Evolutionary conservation across 2,329 filamentous ascomycete genomes (phyloP), one percentile per base, ranked within the genome.

Genomic region (Macroventuria anomochaeta): DNA sequence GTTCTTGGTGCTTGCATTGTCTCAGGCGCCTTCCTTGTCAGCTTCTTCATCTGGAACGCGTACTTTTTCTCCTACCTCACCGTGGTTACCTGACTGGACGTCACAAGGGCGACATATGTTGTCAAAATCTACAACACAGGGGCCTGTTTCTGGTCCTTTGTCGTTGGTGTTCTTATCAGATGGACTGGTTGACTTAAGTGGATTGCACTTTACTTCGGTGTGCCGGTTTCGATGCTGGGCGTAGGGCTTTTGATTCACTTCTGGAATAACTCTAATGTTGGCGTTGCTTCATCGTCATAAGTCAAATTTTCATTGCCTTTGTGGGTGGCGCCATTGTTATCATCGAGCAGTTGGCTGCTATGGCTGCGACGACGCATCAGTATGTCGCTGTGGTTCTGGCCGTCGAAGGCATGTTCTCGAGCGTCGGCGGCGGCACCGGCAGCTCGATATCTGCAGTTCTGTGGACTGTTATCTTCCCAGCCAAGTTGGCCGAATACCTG

Each of bases 401-500:
- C 7, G 76, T 89, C 54, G 77, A 85, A 39, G 78, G 81, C 17
- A 80, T 88, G 29, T 83, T 85, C 37, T 78, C 81, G 58, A 81
- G 80, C 56, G 80, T 89, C 55, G 87, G 74, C 20, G 64, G 64
- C 25, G 70, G 67, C 11, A 69, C 75, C 37, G 72, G 73, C n/a
- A 58, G 47, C 28, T 80, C 85, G 3, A 79, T 89, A 36, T 81
- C 86, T 1, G 80, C 80, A 0, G 85, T 85, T 4, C 82, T 89
- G 54, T 89, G 86, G 85, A 83, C 81, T 0, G 77, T 80, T 51
- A 79, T 81, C 1, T 82, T 89, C 57, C 80, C 79, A 5, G 69
- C 76, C 13, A 79, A 79, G 7, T 75, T 88, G 12, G 59, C 49
- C 10, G 42, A 41, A n/a, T 54, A 58, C 8, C 74, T 87, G 0